Evolutionary conservation across 352 stramenopile genomes (phyloP).

Genomic region (Pythium rhizo-oryzae): DNA sequence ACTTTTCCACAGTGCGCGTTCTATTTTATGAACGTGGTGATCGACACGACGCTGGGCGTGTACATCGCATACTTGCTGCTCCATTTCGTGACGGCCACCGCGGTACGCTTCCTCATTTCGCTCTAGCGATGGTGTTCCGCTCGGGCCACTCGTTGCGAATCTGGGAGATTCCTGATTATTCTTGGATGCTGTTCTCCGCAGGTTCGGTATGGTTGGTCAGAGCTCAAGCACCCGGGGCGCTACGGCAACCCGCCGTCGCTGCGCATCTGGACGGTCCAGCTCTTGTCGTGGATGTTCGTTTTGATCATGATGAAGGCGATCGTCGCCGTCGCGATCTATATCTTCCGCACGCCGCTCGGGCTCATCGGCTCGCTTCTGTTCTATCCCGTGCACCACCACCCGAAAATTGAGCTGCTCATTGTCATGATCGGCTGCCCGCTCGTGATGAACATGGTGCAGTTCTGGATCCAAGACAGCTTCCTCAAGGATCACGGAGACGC

Average conservation of each 20-base stretch:
- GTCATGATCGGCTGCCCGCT: conserved; percentile 87
- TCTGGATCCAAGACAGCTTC: conserved; percentile 87
- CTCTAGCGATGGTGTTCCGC: not conserved
- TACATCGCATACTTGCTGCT: conserved; percentile 83
- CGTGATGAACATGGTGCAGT: conserved; percentile 88
- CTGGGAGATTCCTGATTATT: not conserved
- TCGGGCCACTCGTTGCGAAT: not conserved
- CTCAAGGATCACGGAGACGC: conserved; percentile 54
- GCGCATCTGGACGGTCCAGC: conserved; percentile 61
- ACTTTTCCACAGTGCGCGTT: conserved; percentile 60
- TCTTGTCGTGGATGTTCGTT: conserved; percentile 69
- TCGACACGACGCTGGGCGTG: conserved; percentile 82
- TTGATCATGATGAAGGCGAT: conserved; percentile 73
- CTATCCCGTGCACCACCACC: conserved; percentile 66
- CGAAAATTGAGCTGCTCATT: conserved; percentile 78
- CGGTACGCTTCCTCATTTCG: conserved; percentile 35
- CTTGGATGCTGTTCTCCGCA: conserved; percentile 15
- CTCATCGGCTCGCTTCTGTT: conserved; percentile 70
- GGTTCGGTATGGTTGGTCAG: conserved; percentile 60
- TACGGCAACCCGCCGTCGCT: conserved; percentile 74
- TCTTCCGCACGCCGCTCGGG: conserved; percentile 59
- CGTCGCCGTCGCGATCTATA: conserved; percentile 59
- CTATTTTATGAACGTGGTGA: conserved; percentile 89
- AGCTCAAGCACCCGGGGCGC: conserved; percentile 58
- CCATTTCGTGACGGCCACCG: conserved; percentile 54